phyloP scores from a whole-genome alignment of 805 yeast genomes.

The Myxozyma neglecta region DNA sequence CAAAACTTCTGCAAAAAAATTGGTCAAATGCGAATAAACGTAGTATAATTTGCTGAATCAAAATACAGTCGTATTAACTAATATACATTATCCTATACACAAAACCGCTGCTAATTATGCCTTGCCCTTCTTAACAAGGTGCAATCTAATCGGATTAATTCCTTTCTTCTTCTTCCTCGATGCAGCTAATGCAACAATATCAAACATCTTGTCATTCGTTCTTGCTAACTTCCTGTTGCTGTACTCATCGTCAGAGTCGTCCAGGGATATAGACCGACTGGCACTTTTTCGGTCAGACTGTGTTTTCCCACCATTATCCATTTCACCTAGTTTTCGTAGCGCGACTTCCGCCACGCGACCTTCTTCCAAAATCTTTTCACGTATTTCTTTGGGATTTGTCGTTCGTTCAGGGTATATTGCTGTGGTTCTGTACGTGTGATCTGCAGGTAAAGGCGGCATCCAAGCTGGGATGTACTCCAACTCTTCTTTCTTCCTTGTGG shows the following conservation, averaged over 20 bases:
- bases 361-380: conserved; percentile 75
- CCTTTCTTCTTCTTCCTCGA: conserved; percentile 16
- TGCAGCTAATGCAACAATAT: conserved; percentile 16
- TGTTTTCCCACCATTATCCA: not conserved
- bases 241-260: conserved; percentile 6
- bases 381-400: conserved; percentile 67
- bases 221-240: not conserved
- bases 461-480: conserved; percentile 62
- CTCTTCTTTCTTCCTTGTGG: conserved; percentile 30
- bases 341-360: conserved; percentile 80
- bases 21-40: not conserved
- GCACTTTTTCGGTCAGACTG: not conserved
- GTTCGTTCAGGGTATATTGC: conserved; percentile 63
- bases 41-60: not conserved
- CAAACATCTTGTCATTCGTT: conserved; percentile 10
- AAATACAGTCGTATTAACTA: not conserved
- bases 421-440: conserved; percentile 82
- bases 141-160: conserved; percentile 22
- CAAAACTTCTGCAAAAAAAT: too few species aligned
- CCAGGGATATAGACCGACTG: not conserved
- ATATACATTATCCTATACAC: not conserved
- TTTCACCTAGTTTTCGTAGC: conserved; percentile 54
- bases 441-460: conserved; percentile 90
- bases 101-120: not conserved
- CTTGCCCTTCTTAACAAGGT: conserved; percentile 21